Conservation (phyloP, 2,329 filamentous ascomycete species). For the Raffaelea arxii region DNA sequence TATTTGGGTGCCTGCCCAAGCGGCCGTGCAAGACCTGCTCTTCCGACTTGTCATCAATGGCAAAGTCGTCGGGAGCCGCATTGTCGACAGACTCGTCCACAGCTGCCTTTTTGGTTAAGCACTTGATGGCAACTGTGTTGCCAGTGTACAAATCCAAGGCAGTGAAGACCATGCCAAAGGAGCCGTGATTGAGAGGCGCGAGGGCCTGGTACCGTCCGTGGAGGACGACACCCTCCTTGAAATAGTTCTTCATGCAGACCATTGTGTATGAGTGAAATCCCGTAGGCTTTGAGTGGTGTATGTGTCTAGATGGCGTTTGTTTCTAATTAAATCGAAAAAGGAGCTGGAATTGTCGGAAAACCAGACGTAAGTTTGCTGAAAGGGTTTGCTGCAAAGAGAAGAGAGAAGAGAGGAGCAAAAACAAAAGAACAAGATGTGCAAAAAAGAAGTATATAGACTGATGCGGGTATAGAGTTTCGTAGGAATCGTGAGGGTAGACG, state of each 20-base stretch:
- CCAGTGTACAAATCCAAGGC: slow-evolving; percentile 70
- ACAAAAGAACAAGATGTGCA: slow-evolving; percentile 18
- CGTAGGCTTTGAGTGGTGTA: neutral
- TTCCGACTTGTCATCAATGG: slow-evolving; percentile 74
- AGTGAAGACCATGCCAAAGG: slow-evolving; percentile 97
- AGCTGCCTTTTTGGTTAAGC: slow-evolving; percentile 73
- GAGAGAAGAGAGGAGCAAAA: slow-evolving; percentile 1
- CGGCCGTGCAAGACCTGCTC: slow-evolving; percentile 71
- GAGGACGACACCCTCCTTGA: slow-evolving; percentile 69
- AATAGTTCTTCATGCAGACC: slow-evolving; percentile 81
- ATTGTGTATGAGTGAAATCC: slow-evolving; percentile 36
- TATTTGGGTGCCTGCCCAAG: slow-evolving; percentile 74
- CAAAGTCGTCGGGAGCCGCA: slow-evolving; percentile 53
- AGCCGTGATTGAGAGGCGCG: slow-evolving; percentile 94
- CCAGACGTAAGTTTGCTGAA: neutral
- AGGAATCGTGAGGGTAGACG: slow-evolving; percentile 5
- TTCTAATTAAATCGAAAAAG: neutral
- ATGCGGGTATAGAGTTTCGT: too few species aligned
- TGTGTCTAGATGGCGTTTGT: neutral
- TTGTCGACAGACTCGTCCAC: too few species aligned
- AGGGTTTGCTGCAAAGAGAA: neutral
- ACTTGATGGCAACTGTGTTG: slow-evolving; percentile 88
- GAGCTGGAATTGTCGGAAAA: neutral
- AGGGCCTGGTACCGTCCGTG: slow-evolving; percentile 85
- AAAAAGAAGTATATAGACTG: slow-evolving; percentile 18